Base-by-base conservation (phyloP, 78 protist species). In the Goniomonas avonlea region DNA sequence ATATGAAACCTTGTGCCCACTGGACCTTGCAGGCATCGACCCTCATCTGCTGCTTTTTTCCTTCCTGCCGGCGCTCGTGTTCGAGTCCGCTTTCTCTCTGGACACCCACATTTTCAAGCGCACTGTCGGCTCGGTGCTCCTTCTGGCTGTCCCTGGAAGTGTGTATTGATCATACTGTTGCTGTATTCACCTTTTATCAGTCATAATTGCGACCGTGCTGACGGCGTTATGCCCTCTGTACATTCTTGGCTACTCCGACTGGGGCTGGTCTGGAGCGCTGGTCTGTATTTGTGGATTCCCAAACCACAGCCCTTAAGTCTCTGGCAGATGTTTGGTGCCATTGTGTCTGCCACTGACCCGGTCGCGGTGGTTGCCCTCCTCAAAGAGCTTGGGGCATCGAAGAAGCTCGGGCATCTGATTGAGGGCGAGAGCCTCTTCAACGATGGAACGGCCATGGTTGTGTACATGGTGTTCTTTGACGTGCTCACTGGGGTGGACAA, bases 311-410 rank as follows among this genome's bases (percentile, higher is more conserved):
- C 8, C 13, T 8, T 13, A 8, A 8, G 50, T 8, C 25, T 8
- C 50, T 45, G 50, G 13, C 50, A 45, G 50, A 55, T 70, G 35
- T 43, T 87, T 40, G 83, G 85, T 29, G 37, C 86, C 29, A 53
- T 84, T 3, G 74, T 88, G 32, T 45, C 82, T 1, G 92, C 92
- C 18, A 88, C 92, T 4, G 93, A 89, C 38, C 93, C 93, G 3
- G 90, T 89, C 34, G 93, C 93, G 0, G 93, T 89, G 43, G 90
- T 89, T 23, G 83, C 93, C 5, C 40, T 81, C 56, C 81, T 89
- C 29, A 60, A 85, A 27, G 90, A 81, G 31, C 79, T 85, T 29
- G 93, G 88, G 23, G 90, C 76, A 20, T 31, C 82, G 13, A 31
- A 29, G n/a, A 0, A 23, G n/a, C 56, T 89, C 21, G 3, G 88